A percentile compares a stretch with the other conserved stretches of the same genome.
Conservation (phyloP, 1,284 basidiomycete species). For the Rhizoctonia solani region DNA sequence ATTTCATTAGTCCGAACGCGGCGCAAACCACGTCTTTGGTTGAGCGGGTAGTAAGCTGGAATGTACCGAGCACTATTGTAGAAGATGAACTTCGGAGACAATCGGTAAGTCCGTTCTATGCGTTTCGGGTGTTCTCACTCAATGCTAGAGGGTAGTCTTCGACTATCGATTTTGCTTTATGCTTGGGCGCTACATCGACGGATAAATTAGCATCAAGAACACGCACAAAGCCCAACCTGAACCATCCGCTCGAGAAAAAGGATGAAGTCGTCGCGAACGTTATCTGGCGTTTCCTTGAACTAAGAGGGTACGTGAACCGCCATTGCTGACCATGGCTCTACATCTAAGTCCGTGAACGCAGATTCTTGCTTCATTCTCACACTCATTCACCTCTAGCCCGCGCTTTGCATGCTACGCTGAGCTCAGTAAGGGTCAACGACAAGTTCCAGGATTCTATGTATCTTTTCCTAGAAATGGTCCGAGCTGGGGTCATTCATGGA, state of each 20-base stretch:
- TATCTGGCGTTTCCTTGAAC: conserved; percentile 96
- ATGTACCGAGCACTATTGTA: conserved; percentile 82
- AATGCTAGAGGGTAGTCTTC: conserved; percentile 66
- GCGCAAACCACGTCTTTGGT: conserved; percentile 82
- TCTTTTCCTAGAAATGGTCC: conserved; percentile 87
- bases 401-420: conserved; percentile 84
- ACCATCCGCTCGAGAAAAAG: conserved; percentile 83
- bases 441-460: conserved; percentile 98
- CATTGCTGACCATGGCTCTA: neutral
- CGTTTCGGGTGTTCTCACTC: conserved; percentile 27
- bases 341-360: conserved; percentile 44
- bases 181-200: conserved; percentile 84
- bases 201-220: conserved; percentile 81
- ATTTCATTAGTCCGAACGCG: conserved; percentile 69
- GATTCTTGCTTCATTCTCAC: conserved; percentile 87
- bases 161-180: conserved; percentile 96
- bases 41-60: conserved; percentile 90
- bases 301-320: conserved; percentile 72
- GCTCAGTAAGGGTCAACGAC: conserved; percentile 84
- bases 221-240: conserved; percentile 55
- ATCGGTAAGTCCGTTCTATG: conserved; percentile 66
- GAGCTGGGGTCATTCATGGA: conserved; percentile 94
- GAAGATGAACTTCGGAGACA: conserved; percentile 96
- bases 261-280: conserved; percentile 98
- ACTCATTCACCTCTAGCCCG: conserved; percentile 88